Conservation (phyloP, 2,329 filamentous ascomycete species). For the Ophiostoma sp. region DNA sequence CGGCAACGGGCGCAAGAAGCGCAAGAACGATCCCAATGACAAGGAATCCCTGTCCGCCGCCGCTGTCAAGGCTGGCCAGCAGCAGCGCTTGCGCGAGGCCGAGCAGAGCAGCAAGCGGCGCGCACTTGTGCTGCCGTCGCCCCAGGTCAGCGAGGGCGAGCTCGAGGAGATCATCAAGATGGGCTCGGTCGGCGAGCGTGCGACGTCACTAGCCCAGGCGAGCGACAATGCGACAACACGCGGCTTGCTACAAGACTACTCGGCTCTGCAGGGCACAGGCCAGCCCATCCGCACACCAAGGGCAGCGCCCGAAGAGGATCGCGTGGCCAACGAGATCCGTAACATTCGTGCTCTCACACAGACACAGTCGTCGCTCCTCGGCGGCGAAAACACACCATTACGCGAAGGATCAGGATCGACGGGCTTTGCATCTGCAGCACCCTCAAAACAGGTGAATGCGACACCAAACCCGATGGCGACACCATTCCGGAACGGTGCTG, state of each 20-base stretch:
- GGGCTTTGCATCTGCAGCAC: constrained; percentile 79
- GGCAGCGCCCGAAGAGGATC: constrained; percentile 87
- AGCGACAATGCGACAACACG: constrained; percentile 81
- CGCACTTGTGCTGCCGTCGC: constrained; percentile 73
- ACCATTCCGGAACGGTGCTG: constrained; percentile 56
- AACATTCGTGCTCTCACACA: constrained; percentile 90
- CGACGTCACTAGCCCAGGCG: constrained; percentile 66
- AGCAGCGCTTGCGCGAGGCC: constrained; percentile 91
- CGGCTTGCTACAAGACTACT: constrained; percentile 82
- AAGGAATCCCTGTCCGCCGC: constrained; percentile 72
- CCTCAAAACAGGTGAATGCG: constrained; percentile 72
- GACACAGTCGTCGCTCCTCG: constrained; percentile 87
- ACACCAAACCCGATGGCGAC: constrained; percentile 96
- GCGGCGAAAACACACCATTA: constrained; percentile 88
- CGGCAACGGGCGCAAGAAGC: constrained; percentile 52
- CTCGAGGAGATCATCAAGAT: constrained; percentile 98
- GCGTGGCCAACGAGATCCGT: constrained; percentile 91
- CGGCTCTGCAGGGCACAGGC: constrained; percentile 66
- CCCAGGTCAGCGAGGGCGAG: constrained; percentile 88
- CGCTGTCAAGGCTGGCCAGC: constrained; percentile 85
- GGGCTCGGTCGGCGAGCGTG: constrained; percentile 87
- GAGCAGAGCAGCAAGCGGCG: constrained; percentile 94
- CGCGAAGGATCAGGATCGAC: constrained; percentile 77
- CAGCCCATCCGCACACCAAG: constrained; percentile 81
- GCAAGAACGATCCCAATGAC: constrained; percentile 83